Evolutionary conservation across 805 yeast genomes (phyloP), one percentile per base, ranked within the genome.

Genomic region (Isabelozyma pseudorhagii): DNA sequence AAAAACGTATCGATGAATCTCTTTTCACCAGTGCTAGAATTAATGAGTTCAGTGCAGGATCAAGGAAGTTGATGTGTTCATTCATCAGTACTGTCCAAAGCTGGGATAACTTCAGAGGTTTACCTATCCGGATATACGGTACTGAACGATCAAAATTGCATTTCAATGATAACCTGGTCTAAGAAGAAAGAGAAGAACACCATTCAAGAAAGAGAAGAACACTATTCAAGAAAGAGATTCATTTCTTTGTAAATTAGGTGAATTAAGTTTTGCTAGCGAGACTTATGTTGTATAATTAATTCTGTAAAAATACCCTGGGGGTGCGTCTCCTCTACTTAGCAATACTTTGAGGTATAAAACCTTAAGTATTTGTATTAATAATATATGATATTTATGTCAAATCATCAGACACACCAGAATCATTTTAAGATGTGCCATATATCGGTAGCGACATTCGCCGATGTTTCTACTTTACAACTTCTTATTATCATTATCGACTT

Each of bases 1-100:
- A 5, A 38, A 8, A 15, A n/a, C 18, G 15, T 3, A 15, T 38
- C 14, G 40, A 38, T 38, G 40, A 15, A 8, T 28, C 18, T 13
- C 27, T 28, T 13, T 28, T 42, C 44, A 38, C 9, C 11, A n/a
- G 27, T 28, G 18, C 40, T 11, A 43, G 34, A 17, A n/a, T 21
- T 13, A 28, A 43, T 25, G 38, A 44, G 6, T 44, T 43, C 21
- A 41, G 31, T 44, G 50, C 44, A 5, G 29, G 28, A 17, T 43
- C 46, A 28, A 36, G 41, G 34, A 11, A 10, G 10, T 38, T 38
- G 9, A 28, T 47, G 34, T 45, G 36, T 25, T 38, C 42, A 9
- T 39, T 47, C n/a, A 34, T 47, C 11, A 36, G 44, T 39, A 42
- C 45, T 9, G 18, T n/a, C 8, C 45, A 42, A 31, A 42, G 45